Base-by-base conservation (phyloP, 2,329 filamentous ascomycete genomes). In the Fusarium sublunatum region DNA sequence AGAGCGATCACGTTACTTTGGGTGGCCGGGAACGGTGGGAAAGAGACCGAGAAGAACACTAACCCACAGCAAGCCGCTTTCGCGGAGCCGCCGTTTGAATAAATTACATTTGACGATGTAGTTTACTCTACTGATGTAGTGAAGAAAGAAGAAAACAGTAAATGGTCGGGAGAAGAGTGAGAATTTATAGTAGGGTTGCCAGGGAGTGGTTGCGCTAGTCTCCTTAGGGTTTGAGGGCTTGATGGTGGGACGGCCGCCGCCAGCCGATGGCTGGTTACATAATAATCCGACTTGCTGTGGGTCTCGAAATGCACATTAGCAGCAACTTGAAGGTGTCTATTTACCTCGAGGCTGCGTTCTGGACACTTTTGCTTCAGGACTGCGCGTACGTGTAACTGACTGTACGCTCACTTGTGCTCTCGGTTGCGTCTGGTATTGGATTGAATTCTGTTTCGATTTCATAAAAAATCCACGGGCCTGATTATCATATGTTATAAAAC, bases 1-100 rank as follows among this genome's bases (percentile, higher is more conserved):
- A 81, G 80, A 80, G 79, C 74, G 73, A 72, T 79, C 76, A 77
- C 79, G 40, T 79, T 76, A 60, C 68, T 83, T 58, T 79, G 68
- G 81, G 80, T 75, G 81, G 81, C 81, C 80, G 81, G 81, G 81
- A 83, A 83, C 81, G 81, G 81, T 82, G 78, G 80, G 76, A 81
- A 76, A 82, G 78, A 77, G 79, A 83, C 78, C 71, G 78, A 72
- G 73, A 73, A 70, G 61, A 69, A 68, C 74, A 72, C 76, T 79
- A 80, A 78, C 81, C 79, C 80, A 82, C 81, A 83, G 81, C 81
- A 82, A 82, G 80, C 80, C 81, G 79, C 81, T 72, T 74, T 74
- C 72, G 81, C 79, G 81, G 80, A 83, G 81, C 81, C 81, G 74
- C 78, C 81, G 72, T 75, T 75, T 76, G 78, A 79, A 74, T 77